Conservation (phyloP, 108 stramenopile species). For the Nannochloropsis salina region DNA sequence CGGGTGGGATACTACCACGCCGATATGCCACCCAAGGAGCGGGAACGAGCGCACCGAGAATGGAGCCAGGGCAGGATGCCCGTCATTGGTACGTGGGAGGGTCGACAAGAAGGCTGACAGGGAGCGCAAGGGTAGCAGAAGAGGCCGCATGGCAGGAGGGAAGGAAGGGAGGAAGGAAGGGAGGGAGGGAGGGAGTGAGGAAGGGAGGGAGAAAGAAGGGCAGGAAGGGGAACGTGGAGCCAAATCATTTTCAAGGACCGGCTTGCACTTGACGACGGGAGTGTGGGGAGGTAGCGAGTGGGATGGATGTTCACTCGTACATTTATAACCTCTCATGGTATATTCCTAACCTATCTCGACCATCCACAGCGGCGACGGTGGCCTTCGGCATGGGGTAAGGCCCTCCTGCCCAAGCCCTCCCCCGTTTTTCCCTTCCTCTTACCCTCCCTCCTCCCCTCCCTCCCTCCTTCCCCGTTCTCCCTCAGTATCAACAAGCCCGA, state of each 20-base stretch:
- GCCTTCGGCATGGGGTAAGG: constrained; percentile 54
- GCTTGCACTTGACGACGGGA: too few relatives aligned
- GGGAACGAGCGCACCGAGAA: constrained; percentile 49
- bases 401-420: neutral
- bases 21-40: constrained; percentile 66
- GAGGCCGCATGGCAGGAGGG: too few relatives aligned
- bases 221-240: neutral
- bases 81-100: constrained; percentile 28
- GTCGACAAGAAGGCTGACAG: too few relatives aligned
- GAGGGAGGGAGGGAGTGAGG: neutral
- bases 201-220: neutral
- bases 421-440: neutral
- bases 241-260: too few relatives aligned
- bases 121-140: too few relatives aligned
- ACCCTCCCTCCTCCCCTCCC: neutral
- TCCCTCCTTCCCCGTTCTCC: neutral
- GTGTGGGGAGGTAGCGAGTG: too few relatives aligned
- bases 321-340: too few relatives aligned
- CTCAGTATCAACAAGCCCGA: constrained; percentile 53
- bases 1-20: constrained; percentile 93
- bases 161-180: neutral
- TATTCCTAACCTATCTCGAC: neutral
- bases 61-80: constrained; percentile 51
- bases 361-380: constrained; percentile 32
- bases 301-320: too few relatives aligned